Evolutionary conservation across 2,329 filamentous ascomycete species (phyloP), one percentile per base, ranked within the genome.

Genomic region (Scopulariopsis brevicaulis): DNA sequence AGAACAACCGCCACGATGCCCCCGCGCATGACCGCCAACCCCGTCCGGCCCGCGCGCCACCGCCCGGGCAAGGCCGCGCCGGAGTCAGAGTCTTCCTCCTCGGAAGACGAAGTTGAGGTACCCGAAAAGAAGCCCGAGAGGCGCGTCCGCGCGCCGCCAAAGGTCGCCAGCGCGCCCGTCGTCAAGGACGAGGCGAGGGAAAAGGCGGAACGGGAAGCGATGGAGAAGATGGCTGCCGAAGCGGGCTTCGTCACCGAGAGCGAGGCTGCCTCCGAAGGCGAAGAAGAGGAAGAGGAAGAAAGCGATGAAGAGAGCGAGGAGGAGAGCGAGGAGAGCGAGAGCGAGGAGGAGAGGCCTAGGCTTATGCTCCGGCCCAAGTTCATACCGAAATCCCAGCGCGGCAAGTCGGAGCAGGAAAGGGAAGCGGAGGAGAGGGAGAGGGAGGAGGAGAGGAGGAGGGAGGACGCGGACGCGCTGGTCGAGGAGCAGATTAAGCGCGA

Each of bases 11-110:
- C 46, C 46, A 52, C 24, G 8, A 83, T 82, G 80, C 85, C 88
- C 61, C 83, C 86, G 14, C 88, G 89, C 67, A 96, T 97, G 89
- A 97, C 93, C 62, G 91, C 92, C 62, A 96, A 96, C 68, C 91
- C 90, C 3, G 74, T 86, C 59, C 85, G 85, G 69, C 89, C 90
- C 25, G 83, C 85, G 64, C 88, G 94, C 59, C 88, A 96, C 66
- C 85, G 91, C 59, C 87, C 93, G 18, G 93, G 94, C 63, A 97
- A 96, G 71, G 77, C 86, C 18, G 74, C 78, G 2, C 77, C 76
- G 20, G 64, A 64, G 18, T 74, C 76, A 14, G 79, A 77, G 6
- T 80, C 78, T 50, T 82, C 80, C 60, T 77, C 74, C 6, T 73
- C 71, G 52, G 71, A 73, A 53, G 72, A 71, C 62, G 65, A 69